Evolutionary conservation across 139 green algal genomes (phyloP), one percentile per base, ranked within the genome.

Genomic region (Coelastrella sp.): DNA sequence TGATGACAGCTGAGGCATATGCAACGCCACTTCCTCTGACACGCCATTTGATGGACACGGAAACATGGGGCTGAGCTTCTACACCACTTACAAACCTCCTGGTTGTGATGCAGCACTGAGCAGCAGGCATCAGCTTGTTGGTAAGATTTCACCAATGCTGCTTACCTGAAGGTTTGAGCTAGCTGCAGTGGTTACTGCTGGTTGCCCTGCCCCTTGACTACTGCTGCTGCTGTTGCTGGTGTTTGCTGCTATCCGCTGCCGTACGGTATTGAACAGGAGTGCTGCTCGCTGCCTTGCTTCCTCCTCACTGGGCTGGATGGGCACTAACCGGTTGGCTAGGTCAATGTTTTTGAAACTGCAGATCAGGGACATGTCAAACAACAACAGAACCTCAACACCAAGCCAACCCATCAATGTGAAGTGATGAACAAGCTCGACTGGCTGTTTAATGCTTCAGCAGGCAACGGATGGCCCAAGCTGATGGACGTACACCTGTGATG

Each of bases 321-420:
- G 96, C 71, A 97, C 93, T 60, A 98, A 91, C 23, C 92, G 65
- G 32, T 93, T 90, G 6, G 93, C 93, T 23, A 95, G 66, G 22
- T 86, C 80, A 32, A 22, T 20, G 66, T 87, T 91, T 82, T 91
- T 93, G 59, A 86, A 92, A 73, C 90, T 92, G 85, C 61, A 68
- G 61, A n/a, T n/a, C 61, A 68, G 61, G 61, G 61, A n/a, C n/a
- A n/a, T n/a, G n/a, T n/a, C n/a, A n/a, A n/a, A n/a, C n/a, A n/a
- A n/a, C n/a, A n/a, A n/a, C n/a, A n/a, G n/a, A n/a, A n/a, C n/a
- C n/a, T n/a, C n/a, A n/a, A n/a, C n/a, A n/a, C n/a, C n/a, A n/a
- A n/a, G n/a, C n/a, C n/a, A n/a, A n/a, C n/a, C n/a, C n/a, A n/a
- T n/a, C n/a, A n/a, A n/a, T n/a, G n/a, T n/a, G n/a, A n/a, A n/a